These are phyloP conservation scores for Candida pseudofarinosa DNA, from an alignment of 805 yeast species.

Conservation along the genomic window DNA sequence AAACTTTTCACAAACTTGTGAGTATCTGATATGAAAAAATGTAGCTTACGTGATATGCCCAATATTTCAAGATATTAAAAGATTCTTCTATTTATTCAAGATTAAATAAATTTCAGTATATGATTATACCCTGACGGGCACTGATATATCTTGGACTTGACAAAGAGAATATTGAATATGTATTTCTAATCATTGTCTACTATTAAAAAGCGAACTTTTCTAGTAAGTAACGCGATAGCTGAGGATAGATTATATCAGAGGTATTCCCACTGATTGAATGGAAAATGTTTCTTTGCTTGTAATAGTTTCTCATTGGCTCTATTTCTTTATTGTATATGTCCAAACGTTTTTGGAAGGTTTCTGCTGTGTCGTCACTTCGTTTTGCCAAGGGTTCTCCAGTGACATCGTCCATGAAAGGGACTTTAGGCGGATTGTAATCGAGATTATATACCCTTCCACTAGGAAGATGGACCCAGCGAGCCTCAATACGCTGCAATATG, in stretches of 20 bases:
- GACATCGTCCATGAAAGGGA: slow-evolving; percentile 75
- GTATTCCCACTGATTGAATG: slow-evolving; percentile 67
- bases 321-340: slow-evolving; percentile 56
- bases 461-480: slow-evolving; percentile 77
- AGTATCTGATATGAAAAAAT: neutral
- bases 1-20: neutral
- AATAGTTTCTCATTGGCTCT: slow-evolving; percentile 63
- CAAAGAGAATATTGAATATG: no score
- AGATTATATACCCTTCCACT: slow-evolving; percentile 86
- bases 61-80: neutral
- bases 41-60: neutral
- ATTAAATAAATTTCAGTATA: neutral
- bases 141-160: no score
- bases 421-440: slow-evolving; percentile 85
- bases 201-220: slow-evolving; percentile 6
- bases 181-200: no score
- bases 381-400: slow-evolving; percentile 84
- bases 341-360: slow-evolving; percentile 64
- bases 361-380: slow-evolving; percentile 79
- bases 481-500: slow-evolving; percentile 75
- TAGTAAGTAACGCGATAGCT: slow-evolving; percentile 35
- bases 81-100: no score
- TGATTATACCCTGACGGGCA: no score
- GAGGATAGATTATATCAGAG: slow-evolving; percentile 79
- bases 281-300: slow-evolving; percentile 42